Conservation (phyloP, 805 yeast species). For the Saturnispora hagleri region DNA sequence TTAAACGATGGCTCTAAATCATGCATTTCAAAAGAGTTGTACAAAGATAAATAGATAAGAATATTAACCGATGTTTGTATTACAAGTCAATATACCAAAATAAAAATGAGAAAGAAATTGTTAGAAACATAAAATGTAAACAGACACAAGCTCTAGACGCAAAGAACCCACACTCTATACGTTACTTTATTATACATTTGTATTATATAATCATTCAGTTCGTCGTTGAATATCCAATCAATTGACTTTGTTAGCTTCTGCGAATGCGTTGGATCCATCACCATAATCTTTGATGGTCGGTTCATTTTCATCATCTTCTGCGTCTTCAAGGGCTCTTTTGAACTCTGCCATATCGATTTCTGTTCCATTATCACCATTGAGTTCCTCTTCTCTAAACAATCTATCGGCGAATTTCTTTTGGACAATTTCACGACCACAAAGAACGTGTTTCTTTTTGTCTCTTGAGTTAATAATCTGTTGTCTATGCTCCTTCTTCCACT, state of each 20-base stretch:
- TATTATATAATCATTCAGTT: not conserved
- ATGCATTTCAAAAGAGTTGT: constrained; percentile 16
- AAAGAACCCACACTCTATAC: constrained; percentile 17
- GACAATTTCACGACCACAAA: constrained; percentile 64
- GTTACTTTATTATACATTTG: not conserved
- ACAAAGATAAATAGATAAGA: constrained; percentile 1
- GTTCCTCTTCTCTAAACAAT: constrained; percentile 44
- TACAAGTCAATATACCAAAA: too few relatives aligned
- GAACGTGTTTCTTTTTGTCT: constrained; percentile 19
- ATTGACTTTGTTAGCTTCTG: constrained; percentile 21
- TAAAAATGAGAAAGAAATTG: not conserved
- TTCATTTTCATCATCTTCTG: constrained; percentile 31
- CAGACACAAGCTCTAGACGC: constrained; percentile 1
- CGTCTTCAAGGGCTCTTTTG: constrained; percentile 48
- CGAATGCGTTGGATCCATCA: constrained; percentile 44
- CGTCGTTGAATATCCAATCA: not conserved
- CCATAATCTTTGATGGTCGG: constrained; percentile 61
- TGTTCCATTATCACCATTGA: constrained; percentile 36
- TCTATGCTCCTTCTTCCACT: constrained; percentile 72
- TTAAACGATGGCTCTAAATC: constrained; percentile 25
- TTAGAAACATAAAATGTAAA: not conserved
- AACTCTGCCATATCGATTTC: constrained; percentile 51
- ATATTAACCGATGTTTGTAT: not conserved
- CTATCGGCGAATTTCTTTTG: constrained; percentile 50
- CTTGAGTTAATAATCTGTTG: constrained; percentile 40